A percentile compares a stretch with the other conserved stretches of the same genome.
phyloP scores from a whole-genome alignment of 441 rosid genomes.

The Populus trichocarpa region DNA sequence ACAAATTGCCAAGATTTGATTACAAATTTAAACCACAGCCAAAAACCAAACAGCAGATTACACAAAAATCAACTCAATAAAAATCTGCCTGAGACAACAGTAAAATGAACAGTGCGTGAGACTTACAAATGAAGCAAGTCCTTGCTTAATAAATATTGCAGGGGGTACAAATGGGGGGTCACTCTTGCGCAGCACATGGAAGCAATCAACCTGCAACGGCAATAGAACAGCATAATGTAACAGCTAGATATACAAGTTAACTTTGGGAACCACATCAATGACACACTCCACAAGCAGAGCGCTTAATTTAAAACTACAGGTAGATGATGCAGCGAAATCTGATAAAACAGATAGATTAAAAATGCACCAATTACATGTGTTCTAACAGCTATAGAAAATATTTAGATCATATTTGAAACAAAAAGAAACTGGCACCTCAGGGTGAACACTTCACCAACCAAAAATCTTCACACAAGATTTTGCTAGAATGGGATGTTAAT shows the following conservation, averaged over 20 bases:
- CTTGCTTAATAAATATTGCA: conserved; percentile 82
- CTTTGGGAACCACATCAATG: background rate
- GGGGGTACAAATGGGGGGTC: conserved; percentile 93
- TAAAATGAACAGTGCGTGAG: background rate
- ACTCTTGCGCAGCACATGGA: conserved; percentile 95
- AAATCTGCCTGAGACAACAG: background rate
- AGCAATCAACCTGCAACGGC: conserved; percentile 84
- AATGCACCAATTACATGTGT: background rate
- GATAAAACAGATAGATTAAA: background rate
- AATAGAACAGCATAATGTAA: conserved; percentile 13
- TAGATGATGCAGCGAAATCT: background rate
- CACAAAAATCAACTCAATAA: conserved; percentile 1
- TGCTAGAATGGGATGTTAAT: background rate
- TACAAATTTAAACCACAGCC: background rate
- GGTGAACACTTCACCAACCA: background rate
- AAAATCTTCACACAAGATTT: background rate
- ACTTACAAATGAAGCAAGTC: conserved; percentile 91
- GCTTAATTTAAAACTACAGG: background rate
- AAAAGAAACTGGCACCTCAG: background rate
- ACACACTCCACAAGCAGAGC: conserved; percentile 2
- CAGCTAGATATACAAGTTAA: conserved; percentile 1
- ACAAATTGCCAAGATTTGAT: background rate
- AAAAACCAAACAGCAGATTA: background rate
- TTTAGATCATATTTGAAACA: background rate
- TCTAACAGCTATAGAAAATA: background rate